phyloP scores from a whole-genome alignment of 2,329 filamentous ascomycete species.

The Sordariomycetes sp. region DNA sequence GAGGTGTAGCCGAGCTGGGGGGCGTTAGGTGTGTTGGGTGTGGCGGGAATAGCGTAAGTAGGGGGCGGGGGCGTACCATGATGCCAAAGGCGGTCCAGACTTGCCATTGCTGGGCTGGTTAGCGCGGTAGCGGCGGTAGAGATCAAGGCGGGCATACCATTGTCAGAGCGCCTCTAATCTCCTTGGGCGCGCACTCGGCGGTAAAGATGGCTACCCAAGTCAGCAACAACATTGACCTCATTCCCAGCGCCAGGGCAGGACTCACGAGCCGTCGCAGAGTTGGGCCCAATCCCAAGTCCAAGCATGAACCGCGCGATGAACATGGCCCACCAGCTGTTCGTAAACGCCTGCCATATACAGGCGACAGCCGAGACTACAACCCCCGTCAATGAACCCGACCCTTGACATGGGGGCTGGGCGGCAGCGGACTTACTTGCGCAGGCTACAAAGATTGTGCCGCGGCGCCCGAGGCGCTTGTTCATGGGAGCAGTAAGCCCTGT shows the following conservation, averaged over 20 bases:
- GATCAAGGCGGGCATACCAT: slow-evolving; percentile 28
- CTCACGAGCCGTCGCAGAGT: slow-evolving; percentile 27
- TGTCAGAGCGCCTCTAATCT: slow-evolving; percentile 52
- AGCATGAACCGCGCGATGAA: slow-evolving; percentile 58
- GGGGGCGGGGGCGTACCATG: slow-evolving; percentile 16
- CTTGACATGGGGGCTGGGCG: slow-evolving; percentile 15
- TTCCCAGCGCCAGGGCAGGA: background rate
- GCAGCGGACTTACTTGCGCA: slow-evolving; percentile 31
- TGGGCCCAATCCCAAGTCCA: slow-evolving; percentile 58
- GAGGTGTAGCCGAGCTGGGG: slow-evolving; percentile 37
- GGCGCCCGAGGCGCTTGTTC: slow-evolving; percentile 55
- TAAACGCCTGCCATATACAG: slow-evolving; percentile 35
- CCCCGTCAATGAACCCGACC: slow-evolving; percentile 25
- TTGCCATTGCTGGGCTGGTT: slow-evolving; percentile 4
- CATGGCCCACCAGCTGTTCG: slow-evolving; percentile 47
- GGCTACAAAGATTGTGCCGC: slow-evolving; percentile 58
- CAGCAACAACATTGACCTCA: background rate
- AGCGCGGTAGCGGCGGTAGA: background rate
- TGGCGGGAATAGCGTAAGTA: background rate
- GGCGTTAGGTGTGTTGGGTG: background rate
- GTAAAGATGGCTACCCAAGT: slow-evolving; percentile 41
- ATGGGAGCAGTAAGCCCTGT: slow-evolving; percentile 51
- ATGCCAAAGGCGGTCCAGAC: slow-evolving; percentile 39
- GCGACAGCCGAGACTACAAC: slow-evolving; percentile 34
- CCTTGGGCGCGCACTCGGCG: slow-evolving; percentile 51